Base-by-base conservation (phyloP, 331 rosid species). In the Spiraea crenata region DNA sequence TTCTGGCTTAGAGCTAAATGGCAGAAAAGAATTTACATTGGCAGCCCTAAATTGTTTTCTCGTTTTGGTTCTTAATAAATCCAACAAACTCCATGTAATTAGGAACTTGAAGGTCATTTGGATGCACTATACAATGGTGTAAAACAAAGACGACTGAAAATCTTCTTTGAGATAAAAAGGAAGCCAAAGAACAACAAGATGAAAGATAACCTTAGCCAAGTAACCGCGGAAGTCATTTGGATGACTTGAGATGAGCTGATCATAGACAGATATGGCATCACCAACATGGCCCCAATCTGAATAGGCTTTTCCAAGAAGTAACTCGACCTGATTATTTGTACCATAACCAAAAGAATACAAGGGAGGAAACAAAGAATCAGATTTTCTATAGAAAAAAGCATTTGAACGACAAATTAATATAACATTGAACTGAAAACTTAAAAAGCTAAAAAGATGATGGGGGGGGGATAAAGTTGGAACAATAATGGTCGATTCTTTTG, bases 231-330 rank as follows among this genome's bases (percentile, higher is more conserved):
- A 93, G 82, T 93, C 95, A 47, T 83, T 77, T 46, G 96, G 88
- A 78, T 89, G 87, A 75, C 82, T 72, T 72, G 95, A 78, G 79
- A 93, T 88, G 79, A 93, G 93, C 74, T 73, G 83, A 76, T 93
- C 90, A 60, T 90, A 93, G 58, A 93, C 95, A 46, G 98, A 80
- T 46, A 93, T 79, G 70, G 98, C 98, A 84, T 93, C 98, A 80
- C 91, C 77, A 35, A 90, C 70, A 81, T 81, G 98, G 47, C 98
- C 98, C 97, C 98, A 88, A 46, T 90, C 96, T 67, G 97, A 88
- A 80, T 90, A 93, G 39, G 97, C 92, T 83, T 93, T 93, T 63
- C 97, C 96, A 70, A 93, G 96, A 74, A 93, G 97, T 84, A 93
- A 89, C 42, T 93, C 98, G 68, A 93, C 88, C 98, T 93, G 89